Conservation (phyloP, 1,284 basidiomycete species). For the Ustilago esculenta region DNA sequence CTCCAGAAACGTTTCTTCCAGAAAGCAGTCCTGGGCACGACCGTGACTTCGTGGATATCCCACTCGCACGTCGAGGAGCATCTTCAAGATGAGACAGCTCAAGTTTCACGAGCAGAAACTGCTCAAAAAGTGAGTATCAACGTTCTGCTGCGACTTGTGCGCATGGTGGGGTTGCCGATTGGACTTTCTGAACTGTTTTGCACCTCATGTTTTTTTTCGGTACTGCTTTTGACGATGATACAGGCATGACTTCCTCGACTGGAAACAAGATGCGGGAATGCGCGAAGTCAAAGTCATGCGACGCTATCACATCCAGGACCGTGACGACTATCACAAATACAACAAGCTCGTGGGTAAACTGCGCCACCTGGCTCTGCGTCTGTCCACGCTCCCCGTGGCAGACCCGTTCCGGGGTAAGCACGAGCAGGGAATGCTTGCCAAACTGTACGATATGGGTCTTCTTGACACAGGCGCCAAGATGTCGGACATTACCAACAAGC, state of each 20-base stretch:
- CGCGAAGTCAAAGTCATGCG: constrained; percentile 96
- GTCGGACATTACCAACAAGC: constrained; percentile 74
- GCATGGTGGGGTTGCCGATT: no score
- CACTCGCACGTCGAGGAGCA: neutral
- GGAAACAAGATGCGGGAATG: constrained; percentile 93
- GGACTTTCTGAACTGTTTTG: neutral
- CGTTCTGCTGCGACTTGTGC: no score
- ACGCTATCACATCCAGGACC: constrained; percentile 78
- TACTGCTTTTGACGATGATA: no score
- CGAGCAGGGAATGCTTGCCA: constrained; percentile 87
- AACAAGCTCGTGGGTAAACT: constrained; percentile 93
- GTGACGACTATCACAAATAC: constrained; percentile 96
- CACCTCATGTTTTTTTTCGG: neutral
- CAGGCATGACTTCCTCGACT: constrained; percentile 73
- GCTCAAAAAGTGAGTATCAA: constrained; percentile 64
- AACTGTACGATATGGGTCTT: constrained; percentile 97
- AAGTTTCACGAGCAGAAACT: constrained; percentile 66
- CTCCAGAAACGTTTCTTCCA: neutral
- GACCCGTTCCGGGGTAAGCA: constrained; percentile 88
- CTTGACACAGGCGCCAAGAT: constrained; percentile 73
- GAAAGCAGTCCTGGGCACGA: neutral
- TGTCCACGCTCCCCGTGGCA: constrained; percentile 86
- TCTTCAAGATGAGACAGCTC: constrained; percentile 61
- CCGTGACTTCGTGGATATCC: neutral
- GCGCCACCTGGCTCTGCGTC: constrained; percentile 83